phyloP scores from a whole-genome alignment of 176 grass and related monocot genomes.

The Aegilops longissima region DNA sequence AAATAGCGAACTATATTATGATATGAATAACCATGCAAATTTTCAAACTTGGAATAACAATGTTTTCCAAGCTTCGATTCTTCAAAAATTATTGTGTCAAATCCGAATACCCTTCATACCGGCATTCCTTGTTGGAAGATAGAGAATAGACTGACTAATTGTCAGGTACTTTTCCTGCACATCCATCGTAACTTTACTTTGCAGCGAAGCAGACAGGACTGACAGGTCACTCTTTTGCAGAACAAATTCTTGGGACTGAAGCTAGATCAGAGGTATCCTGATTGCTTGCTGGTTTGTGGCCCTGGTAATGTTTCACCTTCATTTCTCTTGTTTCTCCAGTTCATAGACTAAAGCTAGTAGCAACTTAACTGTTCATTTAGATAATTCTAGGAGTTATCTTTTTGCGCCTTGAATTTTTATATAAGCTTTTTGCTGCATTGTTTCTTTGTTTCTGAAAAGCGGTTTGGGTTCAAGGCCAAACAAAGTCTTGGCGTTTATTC shows the following conservation, averaged over 20 bases:
- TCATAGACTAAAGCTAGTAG: background rate
- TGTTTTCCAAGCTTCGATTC: background rate
- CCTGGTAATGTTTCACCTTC: background rate
- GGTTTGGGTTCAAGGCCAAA: background rate
- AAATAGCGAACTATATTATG: slow-evolving; percentile 19
- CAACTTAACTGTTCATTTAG: background rate
- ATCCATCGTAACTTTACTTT: slow-evolving; percentile 7
- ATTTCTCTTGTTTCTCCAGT: background rate
- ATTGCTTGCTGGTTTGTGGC: background rate
- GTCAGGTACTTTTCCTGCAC: background rate
- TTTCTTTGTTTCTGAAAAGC: slow-evolving; percentile 7
- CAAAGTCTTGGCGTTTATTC: background rate
- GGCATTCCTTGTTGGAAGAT: background rate
- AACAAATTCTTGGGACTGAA: background rate
- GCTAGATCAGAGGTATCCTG: background rate
- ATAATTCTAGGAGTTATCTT: slow-evolving; percentile 19
- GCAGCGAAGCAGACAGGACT: slow-evolving; percentile 11
- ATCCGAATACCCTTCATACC: background rate
- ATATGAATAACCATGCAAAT: slow-evolving; percentile 17
- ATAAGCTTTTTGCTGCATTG: slow-evolving; percentile 2
- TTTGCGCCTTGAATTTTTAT: slow-evolving; percentile 8
- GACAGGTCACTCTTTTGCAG: slow-evolving; percentile 26
- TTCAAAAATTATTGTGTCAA: slow-evolving; percentile 6
- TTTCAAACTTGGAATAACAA: slow-evolving; percentile 1
- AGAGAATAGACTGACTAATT: background rate